Evolutionary conservation across 2,329 filamentous ascomycete genomes (phyloP).

Genomic region (Aureobasidium pullulans): DNA sequence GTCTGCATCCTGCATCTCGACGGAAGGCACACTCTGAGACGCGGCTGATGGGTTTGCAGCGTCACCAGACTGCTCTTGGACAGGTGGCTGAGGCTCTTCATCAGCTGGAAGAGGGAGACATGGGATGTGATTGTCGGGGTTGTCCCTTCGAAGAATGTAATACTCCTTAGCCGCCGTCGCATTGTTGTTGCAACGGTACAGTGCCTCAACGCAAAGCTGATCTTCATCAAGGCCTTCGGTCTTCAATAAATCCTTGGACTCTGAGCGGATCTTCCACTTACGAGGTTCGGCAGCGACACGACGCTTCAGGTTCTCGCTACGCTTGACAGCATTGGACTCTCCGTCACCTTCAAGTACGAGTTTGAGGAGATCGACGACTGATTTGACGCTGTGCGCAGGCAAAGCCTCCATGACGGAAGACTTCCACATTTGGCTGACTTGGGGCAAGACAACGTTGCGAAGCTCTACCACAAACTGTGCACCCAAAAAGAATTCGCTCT

Average conservation of each 20-base stretch:
- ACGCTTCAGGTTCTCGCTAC: constrained; percentile 50
- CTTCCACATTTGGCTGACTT: constrained; percentile 74
- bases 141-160: constrained; percentile 44
- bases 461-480: constrained; percentile 81
- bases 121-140: constrained; percentile 19
- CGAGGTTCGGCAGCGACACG: constrained; percentile 40
- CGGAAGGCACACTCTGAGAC: constrained; percentile 20
- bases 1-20: constrained; percentile 33
- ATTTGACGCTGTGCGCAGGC: constrained; percentile 66
- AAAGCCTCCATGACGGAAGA: constrained; percentile 77
- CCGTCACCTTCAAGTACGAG: constrained; percentile 69
- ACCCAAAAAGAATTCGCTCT: constrained; percentile 55
- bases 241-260: constrained; percentile 37
- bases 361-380: constrained; percentile 75
- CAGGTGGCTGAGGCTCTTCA: constrained; percentile 12
- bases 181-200: constrained; percentile 73
- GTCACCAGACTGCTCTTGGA: not conserved
- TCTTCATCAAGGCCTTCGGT: constrained; percentile 45
- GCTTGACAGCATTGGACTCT: constrained; percentile 59
- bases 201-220: constrained; percentile 65
- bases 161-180: constrained; percentile 60
- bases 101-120: constrained; percentile 25
- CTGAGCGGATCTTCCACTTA: constrained; percentile 44
- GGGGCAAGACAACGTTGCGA: constrained; percentile 69
- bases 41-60: not conserved